A percentile compares a stretch with the other conserved stretches of the same genome.
These are phyloP conservation scores for Fusarium succisae DNA, from an alignment of 2,329 filamentous ascomycete species.

Conservation along the genomic window DNA sequence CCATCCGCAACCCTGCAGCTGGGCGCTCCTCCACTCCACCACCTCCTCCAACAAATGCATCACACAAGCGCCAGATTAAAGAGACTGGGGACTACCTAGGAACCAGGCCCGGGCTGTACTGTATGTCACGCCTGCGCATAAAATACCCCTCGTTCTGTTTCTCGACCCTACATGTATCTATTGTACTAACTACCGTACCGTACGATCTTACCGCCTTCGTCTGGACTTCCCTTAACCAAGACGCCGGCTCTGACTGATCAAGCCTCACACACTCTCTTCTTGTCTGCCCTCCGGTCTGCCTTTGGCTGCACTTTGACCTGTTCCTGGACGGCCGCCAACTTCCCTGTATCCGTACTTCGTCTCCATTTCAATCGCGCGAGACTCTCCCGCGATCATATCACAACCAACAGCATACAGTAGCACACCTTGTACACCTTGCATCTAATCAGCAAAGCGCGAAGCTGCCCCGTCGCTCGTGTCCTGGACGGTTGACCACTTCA, in stretches of 20 bases:
- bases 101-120: constrained; percentile 20
- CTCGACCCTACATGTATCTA: constrained; percentile 19
- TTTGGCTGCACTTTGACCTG: constrained; percentile 12
- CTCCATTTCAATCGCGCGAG: constrained; percentile 21
- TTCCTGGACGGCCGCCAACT: constrained; percentile 24
- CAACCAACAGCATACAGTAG: constrained; percentile 23
- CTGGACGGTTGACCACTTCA: background rate
- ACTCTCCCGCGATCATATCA: constrained; percentile 24
- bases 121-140: constrained; percentile 39
- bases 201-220: constrained; percentile 32
- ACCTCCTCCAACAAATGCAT: constrained; percentile 12
- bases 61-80: constrained; percentile 36
- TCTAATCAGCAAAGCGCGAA: background rate
- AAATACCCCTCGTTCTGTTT: constrained; percentile 24
- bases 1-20: constrained; percentile 6
- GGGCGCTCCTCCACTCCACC: constrained; percentile 8
- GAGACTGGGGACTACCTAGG: constrained; percentile 9
- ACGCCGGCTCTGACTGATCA: constrained; percentile 23
- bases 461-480: background rate
- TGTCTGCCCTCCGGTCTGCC: constrained; percentile 34
- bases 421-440: constrained; percentile 2
- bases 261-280: constrained; percentile 37
- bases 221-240: constrained; percentile 31
- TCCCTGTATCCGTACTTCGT: constrained; percentile 1
- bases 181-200: constrained; percentile 24